Evolutionary conservation across 371 early-diverging fungal genomes (phyloP).

Genomic region (Rhizopus microsporus): DNA sequence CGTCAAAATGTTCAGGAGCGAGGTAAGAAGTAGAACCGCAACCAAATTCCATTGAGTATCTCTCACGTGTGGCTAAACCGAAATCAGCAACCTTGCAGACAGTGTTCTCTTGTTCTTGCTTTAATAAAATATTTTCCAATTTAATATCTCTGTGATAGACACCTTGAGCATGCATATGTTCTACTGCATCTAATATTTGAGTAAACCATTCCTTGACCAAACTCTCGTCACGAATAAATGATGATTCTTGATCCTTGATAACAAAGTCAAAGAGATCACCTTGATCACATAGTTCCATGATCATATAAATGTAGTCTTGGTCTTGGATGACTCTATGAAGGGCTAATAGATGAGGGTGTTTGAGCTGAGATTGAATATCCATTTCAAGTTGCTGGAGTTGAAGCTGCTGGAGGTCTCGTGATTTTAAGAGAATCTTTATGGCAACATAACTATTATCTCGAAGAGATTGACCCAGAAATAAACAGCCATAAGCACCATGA

Average conservation of each 20-base stretch:
- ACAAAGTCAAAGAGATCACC: constrained; percentile 69
- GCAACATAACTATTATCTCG: constrained; percentile 56
- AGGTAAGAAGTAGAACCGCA: constrained; percentile 76
- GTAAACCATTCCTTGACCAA: constrained; percentile 48
- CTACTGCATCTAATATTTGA: constrained; percentile 61
- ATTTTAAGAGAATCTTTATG: constrained; percentile 73
- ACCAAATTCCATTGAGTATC: constrained; percentile 72
- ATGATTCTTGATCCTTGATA: constrained; percentile 41
- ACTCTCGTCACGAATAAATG: constrained; percentile 34
- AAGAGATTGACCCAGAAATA: constrained; percentile 57
- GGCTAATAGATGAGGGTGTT: constrained; percentile 69
- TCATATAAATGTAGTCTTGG: constrained; percentile 52
- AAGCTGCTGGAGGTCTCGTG: constrained; percentile 58
- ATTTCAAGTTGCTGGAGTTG: constrained; percentile 75
- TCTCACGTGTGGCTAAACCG: constrained; percentile 78
- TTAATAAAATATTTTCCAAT: constrained; percentile 76
- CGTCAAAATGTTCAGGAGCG: constrained; percentile 68
- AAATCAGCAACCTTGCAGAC: constrained; percentile 82
- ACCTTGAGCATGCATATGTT: constrained; percentile 52
- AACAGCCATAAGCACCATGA: constrained; percentile 64
- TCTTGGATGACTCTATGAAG: constrained; percentile 58
- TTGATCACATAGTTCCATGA: constrained; percentile 66
- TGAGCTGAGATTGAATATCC: constrained; percentile 66
- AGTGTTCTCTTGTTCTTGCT: constrained; percentile 34
- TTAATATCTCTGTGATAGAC: constrained; percentile 80